phyloP scores from a whole-genome alignment of 306 rosid genomes.

The Glycine latifolia region DNA sequence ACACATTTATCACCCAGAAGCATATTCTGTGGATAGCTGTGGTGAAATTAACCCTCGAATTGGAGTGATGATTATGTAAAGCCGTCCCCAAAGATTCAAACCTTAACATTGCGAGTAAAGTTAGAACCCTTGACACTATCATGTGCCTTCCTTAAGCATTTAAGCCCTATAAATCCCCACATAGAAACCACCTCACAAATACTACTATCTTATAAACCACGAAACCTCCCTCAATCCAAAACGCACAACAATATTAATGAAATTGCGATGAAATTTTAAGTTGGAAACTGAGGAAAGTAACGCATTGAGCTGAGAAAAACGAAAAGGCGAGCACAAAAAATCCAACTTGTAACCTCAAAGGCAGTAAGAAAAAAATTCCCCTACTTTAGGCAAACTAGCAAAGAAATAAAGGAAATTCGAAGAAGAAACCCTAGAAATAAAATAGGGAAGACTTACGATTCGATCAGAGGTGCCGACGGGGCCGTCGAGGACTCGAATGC shows the following conservation, averaged over 20 bases:
- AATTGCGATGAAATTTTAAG: not conserved
- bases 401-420: too few relatives aligned
- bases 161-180: not conserved
- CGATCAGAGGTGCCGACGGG: constrained; percentile 88
- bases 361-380: not conserved
- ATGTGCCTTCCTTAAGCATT: not conserved
- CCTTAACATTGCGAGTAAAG: not conserved
- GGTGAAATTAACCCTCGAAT: not conserved
- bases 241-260: not conserved
- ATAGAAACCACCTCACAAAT: not conserved
- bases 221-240: not conserved
- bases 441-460: constrained; percentile 60
- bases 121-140: not conserved
- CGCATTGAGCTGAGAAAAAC: constrained; percentile 11
- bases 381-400: too few relatives aligned
- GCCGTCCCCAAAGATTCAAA: not conserved
- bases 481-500: constrained; percentile 94
- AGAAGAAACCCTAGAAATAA: not conserved
- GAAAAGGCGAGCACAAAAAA: not conserved
- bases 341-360: not conserved
- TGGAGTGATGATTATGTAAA: not conserved
- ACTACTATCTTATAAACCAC: not conserved
- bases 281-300: constrained; percentile 17
- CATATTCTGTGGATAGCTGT: not conserved
- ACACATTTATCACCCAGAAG: not conserved